phyloP scores from a whole-genome alignment of 139 green algal genomes.

The Spirogloea muscicola region DNA sequence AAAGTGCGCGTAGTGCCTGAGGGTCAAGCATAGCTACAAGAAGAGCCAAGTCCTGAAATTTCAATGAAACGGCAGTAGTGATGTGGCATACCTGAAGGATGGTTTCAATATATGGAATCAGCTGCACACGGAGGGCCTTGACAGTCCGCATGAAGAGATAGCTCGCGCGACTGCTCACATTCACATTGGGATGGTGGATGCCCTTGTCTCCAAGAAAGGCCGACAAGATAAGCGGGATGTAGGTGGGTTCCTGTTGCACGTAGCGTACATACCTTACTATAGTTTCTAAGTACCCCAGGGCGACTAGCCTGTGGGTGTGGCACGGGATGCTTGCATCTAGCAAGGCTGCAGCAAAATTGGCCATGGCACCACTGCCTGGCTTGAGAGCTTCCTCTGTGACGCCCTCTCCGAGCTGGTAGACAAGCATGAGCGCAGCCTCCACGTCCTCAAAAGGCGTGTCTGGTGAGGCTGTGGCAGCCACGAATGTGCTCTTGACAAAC shows the following conservation, averaged over 20 bases:
- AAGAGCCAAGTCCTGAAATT: neutral
- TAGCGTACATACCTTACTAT: conserved; percentile 44
- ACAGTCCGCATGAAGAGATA: conserved; percentile 56
- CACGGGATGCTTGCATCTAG: conserved; percentile 10
- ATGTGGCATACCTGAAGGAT: conserved; percentile 43
- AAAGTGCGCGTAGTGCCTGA: neutral
- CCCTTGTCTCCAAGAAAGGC: conserved; percentile 43
- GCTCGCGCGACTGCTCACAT: conserved; percentile 33
- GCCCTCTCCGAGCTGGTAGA: conserved; percentile 49
- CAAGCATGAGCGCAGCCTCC: conserved; percentile 39
- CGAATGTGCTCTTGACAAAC: conserved; percentile 41
- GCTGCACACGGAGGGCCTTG: conserved; percentile 46
- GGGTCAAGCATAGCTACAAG: neutral
- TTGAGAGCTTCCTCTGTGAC: conserved; percentile 31
- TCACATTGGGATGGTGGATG: conserved; percentile 31
- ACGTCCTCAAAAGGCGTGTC: conserved; percentile 31
- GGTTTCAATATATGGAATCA: conserved; percentile 39
- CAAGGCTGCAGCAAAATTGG: conserved; percentile 26
- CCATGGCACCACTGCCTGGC: conserved; percentile 27
- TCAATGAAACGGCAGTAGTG: neutral
- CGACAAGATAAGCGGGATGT: conserved; percentile 30
- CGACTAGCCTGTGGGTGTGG: conserved; percentile 31
- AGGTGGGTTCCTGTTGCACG: conserved; percentile 31
- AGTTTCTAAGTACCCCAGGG: conserved; percentile 31
- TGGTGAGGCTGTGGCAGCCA: neutral